These are phyloP conservation scores for Geotrichum fermentans DNA, from an alignment of 1,139 yeast genomes.

Conservation along the genomic window DNA sequence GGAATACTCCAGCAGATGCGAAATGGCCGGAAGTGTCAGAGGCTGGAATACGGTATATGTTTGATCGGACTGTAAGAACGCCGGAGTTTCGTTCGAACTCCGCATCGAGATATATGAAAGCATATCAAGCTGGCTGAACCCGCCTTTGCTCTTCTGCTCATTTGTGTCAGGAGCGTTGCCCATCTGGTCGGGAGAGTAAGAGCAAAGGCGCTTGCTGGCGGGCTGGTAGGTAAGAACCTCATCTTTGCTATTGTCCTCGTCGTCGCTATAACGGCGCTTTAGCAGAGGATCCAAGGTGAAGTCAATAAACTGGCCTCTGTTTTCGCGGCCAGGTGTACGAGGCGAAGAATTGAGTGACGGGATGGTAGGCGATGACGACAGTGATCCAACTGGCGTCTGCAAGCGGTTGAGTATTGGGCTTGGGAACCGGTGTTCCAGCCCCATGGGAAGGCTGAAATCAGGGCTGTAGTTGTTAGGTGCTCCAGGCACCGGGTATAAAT, in stretches of 20 bases:
- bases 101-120: conserved; percentile 1
- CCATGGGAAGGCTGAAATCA: neutral
- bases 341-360: conserved; percentile 7
- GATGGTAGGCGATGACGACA: conserved; percentile 5
- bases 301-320: neutral
- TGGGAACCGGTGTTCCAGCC: neutral
- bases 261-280: conserved; percentile 4
- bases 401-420: neutral
- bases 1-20: neutral
- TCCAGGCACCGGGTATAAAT: neutral
- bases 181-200: neutral
- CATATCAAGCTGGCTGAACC: conserved; percentile 6
- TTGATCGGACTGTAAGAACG: conserved; percentile 3
- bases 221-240: neutral
- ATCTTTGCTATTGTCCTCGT: neutral
- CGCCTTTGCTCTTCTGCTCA: neutral
- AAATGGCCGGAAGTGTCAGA: neutral
- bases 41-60: conserved; percentile 12
- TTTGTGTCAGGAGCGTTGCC: too few relatives aligned
- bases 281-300: neutral
- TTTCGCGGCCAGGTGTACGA: neutral
- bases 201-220: neutral
- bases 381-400: conserved; percentile 1
- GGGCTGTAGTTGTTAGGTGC: neutral
- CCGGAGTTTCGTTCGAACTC: neutral